phyloP scores from a whole-genome alignment of 1,284 basidiomycete genomes.

The Sanguinoderma infundibulare region DNA sequence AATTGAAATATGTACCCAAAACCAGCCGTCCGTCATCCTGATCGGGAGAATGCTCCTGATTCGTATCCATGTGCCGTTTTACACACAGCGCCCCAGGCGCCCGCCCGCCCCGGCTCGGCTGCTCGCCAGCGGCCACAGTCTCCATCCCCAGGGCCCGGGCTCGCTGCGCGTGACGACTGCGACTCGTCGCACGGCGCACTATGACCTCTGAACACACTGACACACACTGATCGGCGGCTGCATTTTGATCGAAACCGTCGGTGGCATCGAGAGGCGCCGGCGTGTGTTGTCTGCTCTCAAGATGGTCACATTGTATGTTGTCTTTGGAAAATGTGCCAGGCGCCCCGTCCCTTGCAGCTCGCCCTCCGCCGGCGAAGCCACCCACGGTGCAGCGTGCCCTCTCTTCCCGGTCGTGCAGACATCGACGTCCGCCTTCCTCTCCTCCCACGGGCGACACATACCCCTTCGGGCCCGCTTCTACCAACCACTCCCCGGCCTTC shows the following conservation, averaged over 20 bases:
- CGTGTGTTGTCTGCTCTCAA: slow-evolving; percentile 25
- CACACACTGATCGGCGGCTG: slow-evolving; percentile 18
- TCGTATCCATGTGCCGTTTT: slow-evolving; percentile 21
- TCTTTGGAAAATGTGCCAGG: slow-evolving; percentile 19
- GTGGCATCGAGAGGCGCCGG: slow-evolving; percentile 21
- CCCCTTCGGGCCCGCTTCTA: slow-evolving; percentile 30
- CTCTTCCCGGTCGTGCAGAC: slow-evolving; percentile 17
- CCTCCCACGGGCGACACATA: slow-evolving; percentile 17
- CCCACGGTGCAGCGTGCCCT: slow-evolving; percentile 21
- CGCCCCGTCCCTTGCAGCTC: slow-evolving; percentile 5
- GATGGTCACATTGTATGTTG: slow-evolving; percentile 30
- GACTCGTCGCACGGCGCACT: background rate
- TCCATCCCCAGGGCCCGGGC: background rate
- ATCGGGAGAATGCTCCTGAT: slow-evolving; percentile 29
- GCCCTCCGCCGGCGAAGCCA: background rate
- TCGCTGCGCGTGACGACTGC: background rate
- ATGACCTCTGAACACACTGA: background rate
- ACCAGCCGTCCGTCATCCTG: slow-evolving; percentile 26
- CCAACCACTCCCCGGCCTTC: slow-evolving; percentile 24
- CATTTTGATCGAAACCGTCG: slow-evolving; percentile 20
- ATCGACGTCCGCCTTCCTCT: slow-evolving; percentile 10
- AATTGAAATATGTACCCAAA: slow-evolving; percentile 32
- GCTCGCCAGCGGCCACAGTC: background rate
- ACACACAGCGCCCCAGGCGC: slow-evolving; percentile 3
- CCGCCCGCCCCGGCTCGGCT: slow-evolving; percentile 3